These are phyloP conservation scores for Naganishia sp. DNA, from an alignment of 1,284 basidiomycete species.

Conservation along the genomic window DNA sequence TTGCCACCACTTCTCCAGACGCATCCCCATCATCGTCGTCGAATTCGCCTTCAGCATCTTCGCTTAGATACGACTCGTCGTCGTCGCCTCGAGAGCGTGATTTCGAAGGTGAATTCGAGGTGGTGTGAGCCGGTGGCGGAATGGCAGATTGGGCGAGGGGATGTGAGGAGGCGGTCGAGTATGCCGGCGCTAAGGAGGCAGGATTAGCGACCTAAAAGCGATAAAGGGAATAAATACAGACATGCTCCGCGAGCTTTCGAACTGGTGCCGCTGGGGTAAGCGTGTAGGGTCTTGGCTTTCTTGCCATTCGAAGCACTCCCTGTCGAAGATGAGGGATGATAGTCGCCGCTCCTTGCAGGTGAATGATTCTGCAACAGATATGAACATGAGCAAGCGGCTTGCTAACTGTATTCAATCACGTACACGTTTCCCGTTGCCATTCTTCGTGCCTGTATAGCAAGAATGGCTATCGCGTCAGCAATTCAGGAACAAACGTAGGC, in stretches of 20 bases:
- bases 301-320: background rate
- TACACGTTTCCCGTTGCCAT: slow-evolving; percentile 28
- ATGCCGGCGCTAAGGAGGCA: slow-evolving; percentile 3
- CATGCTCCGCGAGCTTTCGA: slow-evolving; percentile 13
- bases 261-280: slow-evolving; percentile 8
- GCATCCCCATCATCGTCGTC: slow-evolving; percentile 11
- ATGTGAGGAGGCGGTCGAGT: slow-evolving; percentile 11
- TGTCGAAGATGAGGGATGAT: background rate
- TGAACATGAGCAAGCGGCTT: background rate
- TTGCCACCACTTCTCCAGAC: slow-evolving; percentile 1
- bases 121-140: background rate
- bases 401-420: background rate
- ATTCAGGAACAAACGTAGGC: background rate
- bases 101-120: slow-evolving; percentile 8
- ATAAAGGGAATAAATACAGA: background rate
- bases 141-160: slow-evolving; percentile 26
- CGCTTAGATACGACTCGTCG: slow-evolving; percentile 5
- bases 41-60: slow-evolving; percentile 22
- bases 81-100: background rate
- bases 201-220: background rate
- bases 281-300: slow-evolving; percentile 13
- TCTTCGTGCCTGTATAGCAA: slow-evolving; percentile 14
- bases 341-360: slow-evolving; percentile 18
- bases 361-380: background rate
- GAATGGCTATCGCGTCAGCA: background rate